Conservation (phyloP, 2,329 filamentous ascomycete genomes). For the Pestalotiopsis sp. region DNA sequence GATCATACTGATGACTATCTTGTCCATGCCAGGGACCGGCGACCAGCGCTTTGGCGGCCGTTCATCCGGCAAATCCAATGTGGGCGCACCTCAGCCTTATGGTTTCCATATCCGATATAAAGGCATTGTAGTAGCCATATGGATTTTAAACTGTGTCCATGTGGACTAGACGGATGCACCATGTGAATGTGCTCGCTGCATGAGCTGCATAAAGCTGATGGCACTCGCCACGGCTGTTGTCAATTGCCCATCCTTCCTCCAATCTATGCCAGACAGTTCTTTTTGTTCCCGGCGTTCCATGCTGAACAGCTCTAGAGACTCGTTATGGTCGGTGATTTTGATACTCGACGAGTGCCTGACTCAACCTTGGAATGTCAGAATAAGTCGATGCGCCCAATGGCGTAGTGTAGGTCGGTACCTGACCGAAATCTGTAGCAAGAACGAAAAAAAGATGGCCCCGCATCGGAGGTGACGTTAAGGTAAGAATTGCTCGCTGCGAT, state of each 20-base stretch:
- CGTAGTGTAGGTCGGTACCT: neutral
- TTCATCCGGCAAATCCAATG: neutral
- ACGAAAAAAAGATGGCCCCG: slow-evolving; percentile 5
- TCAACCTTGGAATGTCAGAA: neutral
- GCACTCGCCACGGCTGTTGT: too few species aligned
- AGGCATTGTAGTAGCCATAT: neutral
- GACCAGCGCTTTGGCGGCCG: too few species aligned
- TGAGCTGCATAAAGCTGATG: too few species aligned
- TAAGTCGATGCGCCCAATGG: neutral
- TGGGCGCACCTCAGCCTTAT: slow-evolving; percentile 6
- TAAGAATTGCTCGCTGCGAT: slow-evolving; percentile 1
- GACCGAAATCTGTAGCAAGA: neutral
- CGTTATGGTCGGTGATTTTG: too few species aligned
- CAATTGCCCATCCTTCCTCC: too few species aligned
- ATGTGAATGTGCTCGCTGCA: too few species aligned
- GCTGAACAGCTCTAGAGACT: neutral
- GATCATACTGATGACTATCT: too few species aligned
- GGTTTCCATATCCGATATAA: neutral
- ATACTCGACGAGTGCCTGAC: neutral
- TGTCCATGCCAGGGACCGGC: too few species aligned
- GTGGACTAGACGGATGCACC: neutral
- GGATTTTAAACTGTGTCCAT: neutral
- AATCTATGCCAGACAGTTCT: neutral
- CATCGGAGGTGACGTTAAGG: slow-evolving; percentile 8
- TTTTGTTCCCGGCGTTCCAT: neutral